Evolutionary conservation across 2,329 filamentous ascomycete species (phyloP).

Genomic region (Cladosporium halotolerans): DNA sequence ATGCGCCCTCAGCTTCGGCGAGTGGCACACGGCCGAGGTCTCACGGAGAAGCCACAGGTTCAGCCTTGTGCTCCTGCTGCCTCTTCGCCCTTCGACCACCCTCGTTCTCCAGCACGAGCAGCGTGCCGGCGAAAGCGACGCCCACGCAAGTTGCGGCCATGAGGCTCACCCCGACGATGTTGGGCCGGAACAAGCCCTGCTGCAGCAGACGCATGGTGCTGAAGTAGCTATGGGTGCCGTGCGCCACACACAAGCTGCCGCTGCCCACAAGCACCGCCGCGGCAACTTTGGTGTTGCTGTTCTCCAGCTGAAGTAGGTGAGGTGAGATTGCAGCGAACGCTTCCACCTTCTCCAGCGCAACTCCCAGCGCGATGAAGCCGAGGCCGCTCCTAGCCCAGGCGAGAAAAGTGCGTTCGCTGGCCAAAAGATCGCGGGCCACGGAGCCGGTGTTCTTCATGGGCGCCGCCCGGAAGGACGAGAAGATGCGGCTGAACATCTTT

Average conservation of each 20-base stretch:
- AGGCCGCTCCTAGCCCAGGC: slow-evolving; percentile 48
- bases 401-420: slow-evolving; percentile 49
- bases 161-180: slow-evolving; percentile 25
- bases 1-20: too few relatives aligned
- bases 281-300: slow-evolving; percentile 26
- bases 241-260: slow-evolving; percentile 42
- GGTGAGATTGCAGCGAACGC: slow-evolving; percentile 26
- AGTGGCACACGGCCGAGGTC: background rate
- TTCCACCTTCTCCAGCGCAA: slow-evolving; percentile 47
- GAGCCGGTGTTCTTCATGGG: slow-evolving; percentile 42
- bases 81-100: slow-evolving; percentile 5
- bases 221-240: slow-evolving; percentile 46
- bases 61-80: background rate
- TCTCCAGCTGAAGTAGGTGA: slow-evolving; percentile 26
- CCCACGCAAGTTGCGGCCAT: slow-evolving; percentile 27
- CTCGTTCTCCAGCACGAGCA: slow-evolving; percentile 26
- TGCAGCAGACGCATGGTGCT: slow-evolving; percentile 37
- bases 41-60: background rate
- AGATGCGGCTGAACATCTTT: slow-evolving; percentile 17
- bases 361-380: slow-evolving; percentile 47
- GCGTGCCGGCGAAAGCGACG: slow-evolving; percentile 25
- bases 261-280: slow-evolving; percentile 37
- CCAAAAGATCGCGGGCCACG: slow-evolving; percentile 48
- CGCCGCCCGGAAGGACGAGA: slow-evolving; percentile 15
- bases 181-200: slow-evolving; percentile 38